Conservation (phyloP, 2,329 filamentous ascomycete species). For the Colletotrichum sansevieriae region DNA sequence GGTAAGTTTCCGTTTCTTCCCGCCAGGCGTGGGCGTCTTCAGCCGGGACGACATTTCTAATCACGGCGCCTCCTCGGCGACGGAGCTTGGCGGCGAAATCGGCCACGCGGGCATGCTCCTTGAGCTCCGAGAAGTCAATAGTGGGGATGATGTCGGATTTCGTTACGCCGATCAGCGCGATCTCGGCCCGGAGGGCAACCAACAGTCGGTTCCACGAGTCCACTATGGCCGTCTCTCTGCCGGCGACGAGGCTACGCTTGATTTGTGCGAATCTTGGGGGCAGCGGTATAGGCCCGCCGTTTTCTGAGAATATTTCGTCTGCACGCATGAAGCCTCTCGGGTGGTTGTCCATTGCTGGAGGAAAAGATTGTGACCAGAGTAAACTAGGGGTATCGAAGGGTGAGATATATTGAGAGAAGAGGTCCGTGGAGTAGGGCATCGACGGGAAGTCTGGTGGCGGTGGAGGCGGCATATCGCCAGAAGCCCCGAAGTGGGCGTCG, state of each 20-base stretch:
- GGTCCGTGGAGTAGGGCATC: constrained; percentile 29
- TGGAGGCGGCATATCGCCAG: constrained; percentile 29
- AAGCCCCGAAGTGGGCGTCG: constrained; percentile 17
- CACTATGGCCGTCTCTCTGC: constrained; percentile 66
- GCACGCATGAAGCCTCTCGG: constrained; percentile 39
- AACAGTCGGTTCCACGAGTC: constrained; percentile 68
- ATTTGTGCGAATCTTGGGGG: constrained; percentile 70
- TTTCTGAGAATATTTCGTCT: constrained; percentile 39
- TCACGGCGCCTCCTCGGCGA: constrained; percentile 66
- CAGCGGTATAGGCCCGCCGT: constrained; percentile 59
- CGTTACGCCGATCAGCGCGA: constrained; percentile 63
- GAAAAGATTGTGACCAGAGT: constrained; percentile 42
- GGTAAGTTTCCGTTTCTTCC: constrained; percentile 62
- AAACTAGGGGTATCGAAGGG: constrained; percentile 42
- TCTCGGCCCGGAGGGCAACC: constrained; percentile 63
- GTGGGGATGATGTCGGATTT: constrained; percentile 67
- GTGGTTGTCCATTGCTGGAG: constrained; percentile 36
- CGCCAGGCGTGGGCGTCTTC: constrained; percentile 69
- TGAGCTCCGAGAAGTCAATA: constrained; percentile 66
- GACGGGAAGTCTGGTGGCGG: constrained; percentile 28
- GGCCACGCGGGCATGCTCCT: constrained; percentile 60
- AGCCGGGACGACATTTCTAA: constrained; percentile 73
- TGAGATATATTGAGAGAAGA: constrained; percentile 34
- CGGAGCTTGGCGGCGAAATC: constrained; percentile 57
- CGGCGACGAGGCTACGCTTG: constrained; percentile 66